Conservation (phyloP, 1,139 yeast genomes). For the Saccharomyces hybrid region DNA sequence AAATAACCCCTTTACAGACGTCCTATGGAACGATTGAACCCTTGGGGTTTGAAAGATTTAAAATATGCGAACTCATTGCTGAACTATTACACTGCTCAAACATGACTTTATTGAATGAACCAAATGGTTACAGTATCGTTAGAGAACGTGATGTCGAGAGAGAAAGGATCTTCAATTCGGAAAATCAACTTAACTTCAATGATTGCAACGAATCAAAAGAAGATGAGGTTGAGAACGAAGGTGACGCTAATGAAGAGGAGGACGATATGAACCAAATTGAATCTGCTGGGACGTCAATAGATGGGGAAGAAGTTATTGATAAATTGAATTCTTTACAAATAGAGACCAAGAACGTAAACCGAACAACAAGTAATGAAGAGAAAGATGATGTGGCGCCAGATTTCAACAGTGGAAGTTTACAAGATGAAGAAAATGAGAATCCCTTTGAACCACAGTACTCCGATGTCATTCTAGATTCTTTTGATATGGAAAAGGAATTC, state of each 20-base stretch:
- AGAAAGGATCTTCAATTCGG: conserved; percentile 13
- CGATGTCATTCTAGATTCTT: conserved; percentile 12
- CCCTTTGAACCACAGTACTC: conserved; percentile 12
- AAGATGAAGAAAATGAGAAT: conserved; percentile 11
- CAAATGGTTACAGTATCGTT: conserved; percentile 70
- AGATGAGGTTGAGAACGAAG: background rate
- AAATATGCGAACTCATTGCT: conserved; percentile 90
- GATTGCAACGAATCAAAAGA: conserved; percentile 2
- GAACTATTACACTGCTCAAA: conserved; percentile 93
- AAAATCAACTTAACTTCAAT: background rate
- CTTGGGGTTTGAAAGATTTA: conserved; percentile 89
- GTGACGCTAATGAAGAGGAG: conserved; percentile 3
- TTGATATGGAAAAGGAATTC: conserved; percentile 19
- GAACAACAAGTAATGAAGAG: conserved; percentile 3
- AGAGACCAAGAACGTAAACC: conserved; percentile 3
- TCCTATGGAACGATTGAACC: conserved; percentile 79
- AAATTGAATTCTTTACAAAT: conserved; percentile 15
- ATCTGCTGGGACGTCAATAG: background rate
- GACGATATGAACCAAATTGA: conserved; percentile 4
- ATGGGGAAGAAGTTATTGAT: conserved; percentile 10
- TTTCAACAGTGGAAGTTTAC: conserved; percentile 6
- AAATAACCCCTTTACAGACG: conserved; percentile 45
- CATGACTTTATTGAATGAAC: conserved; percentile 86
- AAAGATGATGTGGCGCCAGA: conserved; percentile 7
- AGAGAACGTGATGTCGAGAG: conserved; percentile 68